A percentile compares a stretch with the other conserved stretches of the same genome.
Evolutionary conservation across 768 basidiomycete species (phyloP).

Genomic region (Russula vinacea): DNA sequence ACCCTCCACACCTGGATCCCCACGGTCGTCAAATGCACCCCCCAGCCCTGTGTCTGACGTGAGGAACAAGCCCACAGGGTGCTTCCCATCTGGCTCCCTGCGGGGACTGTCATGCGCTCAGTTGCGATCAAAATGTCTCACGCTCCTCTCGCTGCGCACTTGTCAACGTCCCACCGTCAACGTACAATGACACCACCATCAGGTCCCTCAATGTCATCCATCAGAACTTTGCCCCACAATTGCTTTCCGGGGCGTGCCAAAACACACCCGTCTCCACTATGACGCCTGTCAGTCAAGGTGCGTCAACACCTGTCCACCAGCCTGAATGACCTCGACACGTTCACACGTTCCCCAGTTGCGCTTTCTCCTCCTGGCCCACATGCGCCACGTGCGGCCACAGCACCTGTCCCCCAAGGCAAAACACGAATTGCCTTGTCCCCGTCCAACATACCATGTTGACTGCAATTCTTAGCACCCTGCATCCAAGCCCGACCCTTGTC

Average conservation of each 20-base stretch:
- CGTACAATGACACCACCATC: background rate
- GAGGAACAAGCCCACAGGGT: slow-evolving; percentile 7
- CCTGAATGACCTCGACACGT: background rate
- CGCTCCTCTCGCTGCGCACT: background rate
- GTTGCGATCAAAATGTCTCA: slow-evolving; percentile 2
- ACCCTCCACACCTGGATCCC: background rate
- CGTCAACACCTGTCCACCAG: background rate
- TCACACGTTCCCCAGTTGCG: background rate
- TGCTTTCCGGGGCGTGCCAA: background rate
- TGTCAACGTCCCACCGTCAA: background rate
- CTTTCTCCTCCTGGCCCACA: slow-evolving; percentile 3
- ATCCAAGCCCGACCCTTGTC: background rate
- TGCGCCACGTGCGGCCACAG: background rate
- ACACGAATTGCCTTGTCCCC: background rate
- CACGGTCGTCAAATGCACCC: slow-evolving; percentile 9
- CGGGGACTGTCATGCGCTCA: background rate
- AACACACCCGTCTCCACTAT: background rate
- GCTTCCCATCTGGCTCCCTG: slow-evolving; percentile 1
- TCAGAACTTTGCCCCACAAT: background rate
- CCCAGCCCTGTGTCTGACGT: slow-evolving; percentile 17
- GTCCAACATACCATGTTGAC: background rate
- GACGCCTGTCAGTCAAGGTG: background rate
- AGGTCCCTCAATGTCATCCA: slow-evolving; percentile 21
- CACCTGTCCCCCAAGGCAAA: background rate
- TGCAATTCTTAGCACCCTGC: background rate